Base-by-base conservation (phyloP, 306 rosid species). In the Ormosia emarginata region DNA sequence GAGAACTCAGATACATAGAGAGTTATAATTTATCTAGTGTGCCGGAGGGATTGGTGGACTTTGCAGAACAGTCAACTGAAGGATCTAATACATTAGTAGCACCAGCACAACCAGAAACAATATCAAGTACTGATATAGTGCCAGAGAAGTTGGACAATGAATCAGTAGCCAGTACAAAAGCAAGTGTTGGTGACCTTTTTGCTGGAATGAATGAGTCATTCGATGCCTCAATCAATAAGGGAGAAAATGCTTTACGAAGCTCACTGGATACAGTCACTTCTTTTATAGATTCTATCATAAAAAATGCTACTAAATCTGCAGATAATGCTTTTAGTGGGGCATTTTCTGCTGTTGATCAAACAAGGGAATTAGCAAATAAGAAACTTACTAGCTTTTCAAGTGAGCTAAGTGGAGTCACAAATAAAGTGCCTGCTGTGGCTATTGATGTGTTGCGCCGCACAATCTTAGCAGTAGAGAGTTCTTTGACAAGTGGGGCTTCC, bases 401-500 rank as follows among this genome's bases (percentile, higher is more conserved):
- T 72, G 94, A 79, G 74, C 5, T 95, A 41, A 86, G 81, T 84
- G 92, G 90, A 78, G 85, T 85, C 64, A 57, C 94, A 40, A 81
- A 81, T 70, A 85, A 89, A 82, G 96, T 85, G 47, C 86, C 92
- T 80, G 83, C 71, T 47, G 44, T 87, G 86, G 92, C 89, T 70
- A 71, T 88, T 82, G 92, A 93, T 81, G 82, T 71, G 62, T 86
- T 95, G 83, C 92, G 98, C 67, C 81, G 61, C 70, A 85, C 89
- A 24, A 85, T 92, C 80, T 71, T 89, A 46, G 78, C 82, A 5
- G 88, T 88, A 75, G 97, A 89, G 90, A 89, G 90, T 90, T 86
- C 92, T 74, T 69, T 95, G 73, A 24, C 88, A 56, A 89, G 78
- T 46, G 97, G 93, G 44, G 88, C 86, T 84, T 93, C 98, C 18